Base-by-base conservation (phyloP, 73 alveolate species). In the Paramecium octaurelia region DNA sequence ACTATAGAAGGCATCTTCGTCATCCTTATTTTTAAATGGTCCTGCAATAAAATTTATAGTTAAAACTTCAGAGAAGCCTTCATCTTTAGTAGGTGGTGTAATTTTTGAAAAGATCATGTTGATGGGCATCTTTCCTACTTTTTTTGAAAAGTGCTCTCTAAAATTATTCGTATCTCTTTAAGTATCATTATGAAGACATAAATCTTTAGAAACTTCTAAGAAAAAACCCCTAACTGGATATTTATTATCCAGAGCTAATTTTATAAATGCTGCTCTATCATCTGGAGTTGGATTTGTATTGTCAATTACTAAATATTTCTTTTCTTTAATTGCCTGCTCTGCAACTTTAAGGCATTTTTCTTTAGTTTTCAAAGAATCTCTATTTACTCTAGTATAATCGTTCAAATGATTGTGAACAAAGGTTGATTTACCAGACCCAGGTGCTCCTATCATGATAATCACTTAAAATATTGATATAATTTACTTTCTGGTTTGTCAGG, bases 361-460 rank as follows among this genome's bases (percentile, higher is more conserved):
- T 76, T 94, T 96, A 6, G 99, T 94, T 94, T 97, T 97, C 14
- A 98, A 94, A 58, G 97, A 95, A 91, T 98, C 99, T 85, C 97
- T 97, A 85, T 98, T 98, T 12, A 98, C 97, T 70, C 99, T 92
- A 8, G 93, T 95, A 92, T 98, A 98, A 4, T 94, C 96, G 11
- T 96, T 88, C 18, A 98, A 92, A 93, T 95, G 54, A 68, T 97
- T 96, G 77, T 94, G 94, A 93, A 97, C 92, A 93, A 98, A 98
- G 16, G 99, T 98, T 14, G 99, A 94, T 93, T 98, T 98, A 4
- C 99, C 99, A 23, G 99, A 92, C 11, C 99, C 99, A 23, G 99
- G 99, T 31, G 99, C 58, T 6, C 99, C 99, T 11, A 95, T 95
- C 80, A 97, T 92, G 10, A 98, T 58, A 40, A 98, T 86, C 60